phyloP scores from a whole-genome alignment of 345 rosid species.

The Bruguiera parviflora region DNA sequence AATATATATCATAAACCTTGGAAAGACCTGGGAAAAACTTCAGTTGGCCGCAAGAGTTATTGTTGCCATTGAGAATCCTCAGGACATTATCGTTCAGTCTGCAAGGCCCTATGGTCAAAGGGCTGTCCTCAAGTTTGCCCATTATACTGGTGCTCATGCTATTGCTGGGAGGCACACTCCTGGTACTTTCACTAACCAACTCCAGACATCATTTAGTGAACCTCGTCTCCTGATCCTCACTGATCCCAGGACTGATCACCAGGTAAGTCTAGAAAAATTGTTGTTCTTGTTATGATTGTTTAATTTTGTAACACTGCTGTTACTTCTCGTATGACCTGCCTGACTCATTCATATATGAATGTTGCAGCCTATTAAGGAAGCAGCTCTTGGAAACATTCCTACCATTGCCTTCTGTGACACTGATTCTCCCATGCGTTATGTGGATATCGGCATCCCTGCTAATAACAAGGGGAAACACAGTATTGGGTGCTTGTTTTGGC shows the following conservation, averaged over 20 bases:
- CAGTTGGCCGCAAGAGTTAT: conserved; percentile 74
- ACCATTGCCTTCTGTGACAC: conserved; percentile 23
- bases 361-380: conserved; percentile 22
- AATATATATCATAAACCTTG: conserved; percentile 75
- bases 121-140: conserved; percentile 47
- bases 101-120: conserved; percentile 95
- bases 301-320: not conserved
- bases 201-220: conserved; percentile 17
- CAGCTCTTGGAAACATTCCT: conserved; percentile 19
- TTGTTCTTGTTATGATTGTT: not conserved
- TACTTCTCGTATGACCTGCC: not conserved
- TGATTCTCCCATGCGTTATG: conserved; percentile 19
- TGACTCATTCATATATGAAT: not conserved
- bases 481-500: conserved; percentile 19
- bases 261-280: not conserved
- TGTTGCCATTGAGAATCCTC: conserved; percentile 74
- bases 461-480: conserved; percentile 21
- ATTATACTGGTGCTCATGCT: conserved; percentile 16
- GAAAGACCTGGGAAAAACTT: conserved; percentile 87
- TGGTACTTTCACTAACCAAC: conserved; percentile 21
- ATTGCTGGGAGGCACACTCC: conserved; percentile 37
- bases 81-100: conserved; percentile 83
- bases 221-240: conserved; percentile 20
- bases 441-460: conserved; percentile 20
- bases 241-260: conserved; percentile 18